A percentile compares a stretch with the other conserved stretches of the same genome.
Conservation (phyloP, 177 flowering plant species). For the Tripterygium wilfordii region DNA sequence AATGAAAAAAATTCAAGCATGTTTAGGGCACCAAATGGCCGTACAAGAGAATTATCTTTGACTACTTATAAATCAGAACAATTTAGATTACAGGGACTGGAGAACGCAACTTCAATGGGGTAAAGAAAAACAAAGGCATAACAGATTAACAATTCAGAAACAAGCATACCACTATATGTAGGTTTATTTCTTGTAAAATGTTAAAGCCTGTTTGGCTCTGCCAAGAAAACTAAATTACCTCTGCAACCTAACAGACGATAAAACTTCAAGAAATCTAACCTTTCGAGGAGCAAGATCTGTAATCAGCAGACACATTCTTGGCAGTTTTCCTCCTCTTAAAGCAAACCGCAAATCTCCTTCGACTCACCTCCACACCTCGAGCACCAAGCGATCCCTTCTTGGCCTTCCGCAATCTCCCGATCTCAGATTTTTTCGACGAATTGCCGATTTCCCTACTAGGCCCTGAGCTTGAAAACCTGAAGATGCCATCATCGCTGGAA, state of each 20-base stretch:
- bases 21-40: no score
- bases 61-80: no score
- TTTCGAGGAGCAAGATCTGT: slow-evolving; percentile 31
- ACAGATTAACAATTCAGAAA: no score
- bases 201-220: no score
- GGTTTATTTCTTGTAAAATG: no score
- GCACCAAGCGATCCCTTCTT: slow-evolving; percentile 12
- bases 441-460: slow-evolving; percentile 8
- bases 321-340: slow-evolving; percentile 54
- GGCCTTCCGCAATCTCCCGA: slow-evolving; percentile 4
- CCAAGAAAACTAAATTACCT: no score
- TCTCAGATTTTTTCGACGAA: slow-evolving; percentile 20
- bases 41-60: no score
- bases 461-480: slow-evolving; percentile 61
- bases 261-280: slow-evolving; percentile 20
- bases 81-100: no score
- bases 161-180: no score
- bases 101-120: no score
- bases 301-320: slow-evolving; percentile 28
- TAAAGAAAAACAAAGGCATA: no score
- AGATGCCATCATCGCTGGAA: slow-evolving; percentile 24
- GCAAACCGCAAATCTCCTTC: slow-evolving; percentile 27
- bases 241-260: neutral
- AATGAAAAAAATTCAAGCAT: no score
- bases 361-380: slow-evolving; percentile 1